These are phyloP conservation scores for Austroboletus olivaceoglutinosus DNA, from an alignment of 1,284 basidiomycete genomes.

Conservation along the genomic window DNA sequence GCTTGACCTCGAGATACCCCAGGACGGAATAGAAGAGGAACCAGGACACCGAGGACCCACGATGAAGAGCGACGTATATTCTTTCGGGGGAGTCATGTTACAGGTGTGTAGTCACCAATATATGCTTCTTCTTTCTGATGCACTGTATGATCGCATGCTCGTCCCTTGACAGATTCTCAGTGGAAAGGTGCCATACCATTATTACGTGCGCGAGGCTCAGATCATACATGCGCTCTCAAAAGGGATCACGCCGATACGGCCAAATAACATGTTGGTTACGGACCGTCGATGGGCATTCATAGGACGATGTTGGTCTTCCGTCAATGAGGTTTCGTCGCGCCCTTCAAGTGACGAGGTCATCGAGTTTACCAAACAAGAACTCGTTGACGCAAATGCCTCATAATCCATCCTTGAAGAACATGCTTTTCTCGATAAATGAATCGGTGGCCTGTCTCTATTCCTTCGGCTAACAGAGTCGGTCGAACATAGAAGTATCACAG, in stretches of 20 bases:
- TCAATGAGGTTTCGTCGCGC: not conserved
- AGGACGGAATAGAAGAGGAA: constrained; percentile 2
- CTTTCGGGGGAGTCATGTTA: constrained; percentile 17
- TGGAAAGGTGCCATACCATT: constrained; percentile 17
- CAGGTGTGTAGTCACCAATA: too few species aligned
- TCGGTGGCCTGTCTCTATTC: too few species aligned
- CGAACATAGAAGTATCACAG: too few species aligned
- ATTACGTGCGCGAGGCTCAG: constrained; percentile 9
- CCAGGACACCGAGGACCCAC: not conserved
- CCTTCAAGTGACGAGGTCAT: constrained; percentile 9
- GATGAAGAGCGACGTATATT: constrained; percentile 13
- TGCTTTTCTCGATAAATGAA: too few species aligned
- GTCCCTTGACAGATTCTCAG: constrained; percentile 8
- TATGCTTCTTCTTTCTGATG: too few species aligned
- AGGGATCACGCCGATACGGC: constrained; percentile 9
- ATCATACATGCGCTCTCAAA: constrained; percentile 6
- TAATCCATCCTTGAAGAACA: too few species aligned
- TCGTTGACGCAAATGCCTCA: too few species aligned
- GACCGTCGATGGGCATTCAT: not conserved
- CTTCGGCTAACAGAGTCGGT: too few species aligned
- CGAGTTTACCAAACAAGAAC: constrained; percentile 6
- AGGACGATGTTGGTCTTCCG: constrained; percentile 8
- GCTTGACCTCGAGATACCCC: constrained; percentile 7
- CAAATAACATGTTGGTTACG: constrained; percentile 4
- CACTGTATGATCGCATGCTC: too few species aligned